Percentiles rank a stretch among this genome's conserved stretches.
phyloP scores from a whole-genome alignment of 495 filamentous ascomycete genomes.

The Neurospora sp. region DNA sequence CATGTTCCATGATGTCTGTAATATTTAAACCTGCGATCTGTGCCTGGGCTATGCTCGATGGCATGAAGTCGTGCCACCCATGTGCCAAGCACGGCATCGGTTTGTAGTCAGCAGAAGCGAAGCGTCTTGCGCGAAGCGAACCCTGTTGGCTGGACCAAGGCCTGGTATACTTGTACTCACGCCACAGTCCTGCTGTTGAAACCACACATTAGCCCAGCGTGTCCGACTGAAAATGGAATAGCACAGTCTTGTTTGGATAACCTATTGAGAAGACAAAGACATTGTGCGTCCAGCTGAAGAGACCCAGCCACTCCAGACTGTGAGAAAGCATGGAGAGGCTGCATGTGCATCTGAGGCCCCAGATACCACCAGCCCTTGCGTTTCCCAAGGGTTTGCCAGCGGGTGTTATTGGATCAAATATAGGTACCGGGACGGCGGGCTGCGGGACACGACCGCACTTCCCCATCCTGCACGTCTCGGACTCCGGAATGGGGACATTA shows the following conservation, averaged over 20 bases:
- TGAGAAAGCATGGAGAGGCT: not conserved
- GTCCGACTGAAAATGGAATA: not conserved
- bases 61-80: not conserved
- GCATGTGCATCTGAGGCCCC: not conserved
- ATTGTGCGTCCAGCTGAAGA: not conserved
- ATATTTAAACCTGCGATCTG: not conserved
- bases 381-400: not conserved
- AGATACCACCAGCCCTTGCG: not conserved
- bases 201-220: not conserved
- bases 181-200: not conserved
- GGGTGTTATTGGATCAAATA: not conserved
- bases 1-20: not conserved
- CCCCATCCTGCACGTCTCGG: constrained; percentile 21
- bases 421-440: not conserved
- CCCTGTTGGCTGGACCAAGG: not conserved
- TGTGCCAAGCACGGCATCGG: not conserved
- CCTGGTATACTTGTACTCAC: not conserved
- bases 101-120: not conserved
- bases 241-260: not conserved
- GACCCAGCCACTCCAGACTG: not conserved
- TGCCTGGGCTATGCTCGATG: not conserved
- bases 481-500: constrained; percentile 7
- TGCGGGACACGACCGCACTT: constrained; percentile 15
- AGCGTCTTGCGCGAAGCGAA: not conserved
- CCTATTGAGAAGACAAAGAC: not conserved